These are phyloP conservation scores for Ustilago curta DNA, from an alignment of 1,284 basidiomycete genomes.

Conservation along the genomic window DNA sequence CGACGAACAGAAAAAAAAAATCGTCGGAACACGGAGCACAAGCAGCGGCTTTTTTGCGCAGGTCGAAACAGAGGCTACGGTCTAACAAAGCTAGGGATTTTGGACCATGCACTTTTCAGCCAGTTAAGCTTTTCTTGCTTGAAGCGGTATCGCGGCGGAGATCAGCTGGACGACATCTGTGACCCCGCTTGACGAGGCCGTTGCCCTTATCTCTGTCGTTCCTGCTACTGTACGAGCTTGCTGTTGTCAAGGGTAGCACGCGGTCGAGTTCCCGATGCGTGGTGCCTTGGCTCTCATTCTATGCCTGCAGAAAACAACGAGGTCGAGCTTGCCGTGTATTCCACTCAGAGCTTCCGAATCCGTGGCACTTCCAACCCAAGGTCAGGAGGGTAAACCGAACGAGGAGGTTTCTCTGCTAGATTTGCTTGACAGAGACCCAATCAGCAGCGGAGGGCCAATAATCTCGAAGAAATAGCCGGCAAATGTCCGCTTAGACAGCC, in stretches of 20 bases:
- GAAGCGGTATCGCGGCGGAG: no score
- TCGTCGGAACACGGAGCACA: conserved; percentile 1
- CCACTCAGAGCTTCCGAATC: not conserved
- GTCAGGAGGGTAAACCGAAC: not conserved
- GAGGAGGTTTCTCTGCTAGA: no score
- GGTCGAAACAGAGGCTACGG: not conserved
- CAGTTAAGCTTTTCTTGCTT: no score
- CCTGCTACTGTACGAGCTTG: no score
- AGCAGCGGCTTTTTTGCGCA: not conserved
- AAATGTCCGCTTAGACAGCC: not conserved
- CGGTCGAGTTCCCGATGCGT: no score
- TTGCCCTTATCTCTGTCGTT: no score
- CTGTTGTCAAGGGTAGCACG: no score
- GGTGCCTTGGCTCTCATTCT: not conserved
- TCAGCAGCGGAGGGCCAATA: conserved; percentile 4
- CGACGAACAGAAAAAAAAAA: conserved; percentile 2
- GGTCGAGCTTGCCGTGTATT: conserved; percentile 7
- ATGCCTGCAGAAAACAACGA: not conserved
- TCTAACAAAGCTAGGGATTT: not conserved
- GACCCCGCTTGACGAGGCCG: no score
- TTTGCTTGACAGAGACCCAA: not conserved
- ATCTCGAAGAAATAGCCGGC: not conserved
- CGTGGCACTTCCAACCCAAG: not conserved
- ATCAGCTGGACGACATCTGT: no score
- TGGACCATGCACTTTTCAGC: not conserved